Evolutionary conservation across 805 yeast genomes (phyloP), one percentile per base, ranked within the genome.

Genomic region (Starmerella cellae): DNA sequence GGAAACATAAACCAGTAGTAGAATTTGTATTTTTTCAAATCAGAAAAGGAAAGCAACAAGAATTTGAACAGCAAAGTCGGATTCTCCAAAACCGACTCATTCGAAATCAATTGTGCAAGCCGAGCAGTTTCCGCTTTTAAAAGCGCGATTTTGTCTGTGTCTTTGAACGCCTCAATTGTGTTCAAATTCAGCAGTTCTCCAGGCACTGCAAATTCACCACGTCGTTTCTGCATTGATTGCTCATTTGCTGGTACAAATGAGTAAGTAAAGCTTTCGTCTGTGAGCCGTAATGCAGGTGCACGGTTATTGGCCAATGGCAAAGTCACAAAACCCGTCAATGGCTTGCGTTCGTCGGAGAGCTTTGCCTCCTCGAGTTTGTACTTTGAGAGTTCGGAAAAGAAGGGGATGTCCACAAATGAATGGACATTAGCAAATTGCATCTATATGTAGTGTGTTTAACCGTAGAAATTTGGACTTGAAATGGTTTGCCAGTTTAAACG

Each of bases 1-100:
- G 98, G 96, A 48, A 75, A 75, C 14, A 83, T 79, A 49, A 82
- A 71, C 98, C 99, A 93, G 61, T 91, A 87, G 55, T 73, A 80
- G 56, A 80, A 88, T 55, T 72, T 77, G 64, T 81, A 87, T 61
- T 81, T 83, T 59, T 91, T 91, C 57, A 91, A 69, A 60, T 91
- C 98, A 1, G 94, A 80, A 62, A 77, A 91, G 33, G 85, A 69
- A 23, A 87, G 63, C 1, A 82, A 51, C 4, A 63, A 60, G 49
- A 79, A 76, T 8, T 57, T 51, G 13, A 64, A 53, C 23, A 77
- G 57, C 4, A 60, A 21, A 0, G 64, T 53, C 0, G 79, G 75
- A 38, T 68, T 56, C 1, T 51, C 36, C 2, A 70, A 49, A 3
- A 65, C 60, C 0, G 59, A 49, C 23, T 61, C 62, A 14, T 65